Percentiles rank a stretch among this genome's conserved stretches.
phyloP scores from a whole-genome alignment of 2,329 filamentous ascomycete species.

The Penicillium sp. region DNA sequence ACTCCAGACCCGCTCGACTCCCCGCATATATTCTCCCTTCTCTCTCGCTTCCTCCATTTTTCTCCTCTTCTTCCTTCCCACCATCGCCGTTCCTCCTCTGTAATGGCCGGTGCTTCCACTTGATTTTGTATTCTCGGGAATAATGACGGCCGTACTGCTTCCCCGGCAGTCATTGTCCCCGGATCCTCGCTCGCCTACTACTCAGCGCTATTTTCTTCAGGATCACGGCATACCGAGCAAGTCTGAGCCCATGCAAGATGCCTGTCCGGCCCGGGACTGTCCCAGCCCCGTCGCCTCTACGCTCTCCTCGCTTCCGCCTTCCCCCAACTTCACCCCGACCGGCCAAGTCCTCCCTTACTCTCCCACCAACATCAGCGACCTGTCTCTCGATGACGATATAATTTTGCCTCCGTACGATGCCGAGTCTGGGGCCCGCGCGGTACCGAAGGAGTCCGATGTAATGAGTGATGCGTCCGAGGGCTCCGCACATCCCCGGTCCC shows the following conservation, averaged over 20 bases:
- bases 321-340: conserved; percentile 35
- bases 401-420: conserved; percentile 44
- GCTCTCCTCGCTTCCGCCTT: conserved; percentile 39
- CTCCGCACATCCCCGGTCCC: conserved; percentile 52
- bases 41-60: not conserved
- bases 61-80: not conserved
- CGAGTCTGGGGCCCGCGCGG: conserved; percentile 43
- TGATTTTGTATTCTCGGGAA: conserved; percentile 1
- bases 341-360: conserved; percentile 32
- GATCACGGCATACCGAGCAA: conserved; percentile 24
- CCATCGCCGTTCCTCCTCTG: not conserved
- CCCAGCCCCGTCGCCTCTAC: conserved; percentile 28
- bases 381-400: conserved; percentile 43
- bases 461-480: conserved; percentile 23
- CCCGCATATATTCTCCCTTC: not conserved
- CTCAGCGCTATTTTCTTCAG: conserved; percentile 35
- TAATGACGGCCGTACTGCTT: conserved; percentile 38
- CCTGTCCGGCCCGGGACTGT: conserved; percentile 24
- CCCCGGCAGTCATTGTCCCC: conserved; percentile 32
- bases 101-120: conserved; percentile 1
- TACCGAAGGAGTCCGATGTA: conserved; percentile 36
- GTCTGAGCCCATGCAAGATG: conserved; percentile 26
- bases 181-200: conserved; percentile 29
- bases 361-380: conserved; percentile 38
- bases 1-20: not conserved